Base-by-base conservation (phyloP, 176 grass and related monocot species). In the Oryza meridionalis region DNA sequence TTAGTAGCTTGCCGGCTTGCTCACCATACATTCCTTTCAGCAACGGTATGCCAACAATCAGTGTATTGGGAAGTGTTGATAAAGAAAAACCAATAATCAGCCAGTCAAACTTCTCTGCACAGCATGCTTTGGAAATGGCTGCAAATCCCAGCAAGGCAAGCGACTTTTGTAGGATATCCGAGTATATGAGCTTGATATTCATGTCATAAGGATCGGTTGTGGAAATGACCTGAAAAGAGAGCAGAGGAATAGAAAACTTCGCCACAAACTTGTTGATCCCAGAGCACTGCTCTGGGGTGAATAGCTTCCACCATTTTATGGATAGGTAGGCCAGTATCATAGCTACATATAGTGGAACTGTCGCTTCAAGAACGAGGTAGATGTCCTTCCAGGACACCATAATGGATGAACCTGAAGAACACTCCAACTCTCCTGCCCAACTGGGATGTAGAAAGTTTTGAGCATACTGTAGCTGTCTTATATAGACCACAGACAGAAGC, bases 241-340 rank as follows among this genome's bases (percentile, higher is more conserved):
- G 88, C 47, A 97, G 91, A 75, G 95, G 95, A 75, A 97, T 82
- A n/a, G 95, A 94, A 65, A 94, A 92, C 77, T 86, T 94, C 9
- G 95, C 88, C 29, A 94, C 95, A 24, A 94, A 94, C 71, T 92
- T 97, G 90, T 97, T 97, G 67, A 97, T 90, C 67, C 95, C 95
- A 35, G 86, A 88, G 75, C 92, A 92, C 66, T 94, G 92, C 67
- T 97, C 92, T n/a, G 90, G 90, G 44, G 86, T 92, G 88, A 97
- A 94, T 53, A 97, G 27, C 75, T 94, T 94, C 92, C 95, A 93
- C 90, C 83, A 90, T 93, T 90, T 91, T 81, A 97, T 97, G 65
- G 90, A 97, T 78, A 97, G 83, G 79, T 97, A 97, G 51, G 90
- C 95, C 24, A 97, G 62, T 66, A 97, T 88, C 95, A 97, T 97